Evolutionary conservation across 768 basidiomycete species (phyloP), one percentile per base, ranked within the genome.

Genomic region (Pleurotus djamor): DNA sequence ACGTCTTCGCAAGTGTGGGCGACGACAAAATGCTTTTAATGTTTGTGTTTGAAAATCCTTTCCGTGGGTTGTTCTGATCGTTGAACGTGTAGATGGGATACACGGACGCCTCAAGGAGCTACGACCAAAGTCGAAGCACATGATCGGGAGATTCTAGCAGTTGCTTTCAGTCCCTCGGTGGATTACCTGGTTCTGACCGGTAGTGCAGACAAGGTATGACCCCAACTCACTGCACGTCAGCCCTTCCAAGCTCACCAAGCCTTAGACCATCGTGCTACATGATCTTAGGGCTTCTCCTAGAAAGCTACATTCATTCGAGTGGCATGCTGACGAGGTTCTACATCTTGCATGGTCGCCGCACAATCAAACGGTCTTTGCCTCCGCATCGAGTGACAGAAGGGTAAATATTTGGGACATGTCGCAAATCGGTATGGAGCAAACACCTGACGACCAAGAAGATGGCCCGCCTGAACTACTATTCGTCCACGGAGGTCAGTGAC

Each of bases 361-460:
- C 65, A 91, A 90, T 65, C 82, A 88, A 4, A 94, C 92, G 7
- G 83, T 98, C 52, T 98, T 99, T 63, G 96, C 96, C 0, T 96
- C 94, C 2, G 94, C 94, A 1, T 94, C 93, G 3, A 89, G 93
- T 61, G 97, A 99, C 70, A 84, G 97, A 45, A 81, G 97, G 8
- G 83, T 99, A 62, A 96, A 97, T 66, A 78, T 98, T 50, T 99
- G 97, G 97, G 96, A 99, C 75, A 72, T 98, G 59, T 81, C 86
- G 21, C 83, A 89, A 61, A 96, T 98, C 62, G 97, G 97, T 0
- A 83, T 89, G 43, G 97, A 99, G 71, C 97, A 99, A 72, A 92
- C 94, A 1, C 97, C 96, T 3, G 97, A 99, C 64, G 97, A 99
- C 68, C 92, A 94, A 60, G 97, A 99, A 71, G 97, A 99, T 67